Base-by-base conservation (phyloP, 2,329 filamentous ascomycete species). In the Colletotrichum graminicola region DNA sequence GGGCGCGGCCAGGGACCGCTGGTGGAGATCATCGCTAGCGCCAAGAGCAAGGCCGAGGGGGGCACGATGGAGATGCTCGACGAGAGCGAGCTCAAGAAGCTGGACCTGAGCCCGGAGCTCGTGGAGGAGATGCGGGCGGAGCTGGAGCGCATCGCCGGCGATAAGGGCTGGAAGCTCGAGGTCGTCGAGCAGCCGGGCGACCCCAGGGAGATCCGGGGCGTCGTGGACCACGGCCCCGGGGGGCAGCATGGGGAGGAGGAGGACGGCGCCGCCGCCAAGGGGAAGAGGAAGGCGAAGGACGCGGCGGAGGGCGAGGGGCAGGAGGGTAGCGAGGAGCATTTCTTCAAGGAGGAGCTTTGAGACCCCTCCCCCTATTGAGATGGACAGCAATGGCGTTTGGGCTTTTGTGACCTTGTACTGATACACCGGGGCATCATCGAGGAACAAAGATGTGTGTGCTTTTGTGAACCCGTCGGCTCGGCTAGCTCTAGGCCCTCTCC, bases 81-180 rank as follows among this genome's bases (percentile, higher is more conserved):
- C 5, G 86, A 90, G 36, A 89, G 91, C 45, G 90, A 95, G 73
- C 84, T 97, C 47, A 88, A 90, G 76, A 88, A 89, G 76, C 82
- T 93, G 55, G 89, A 92, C 18, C 84, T 95, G 39, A 88, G 91
- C 65, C 88, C 88, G 0, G 87, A 91, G 57, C 86, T 91, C 54
- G 85, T 97, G 3, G 90, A 95, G 75, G 85, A 90, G 56, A 84
- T 97, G 78, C 88, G 88, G 76, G 86, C 90, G 73, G 85, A 93
- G 77, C 81, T 97, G 69, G 86, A 93, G 78, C 87, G 90, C 76
- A 78, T 93, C 51, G 93, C 93, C 0, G 88, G 90, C 3, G 90
- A 91, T 10, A 88, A 90, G 74, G 90, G 90, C 21, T 97, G 94
- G 94, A 92, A 91, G 76, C 83, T 97, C 71, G 93, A 96, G 80